Evolutionary conservation across 2,329 filamentous ascomycete genomes (phyloP), one percentile per base, ranked within the genome.

Genomic region (Pseudocercospora musae): DNA sequence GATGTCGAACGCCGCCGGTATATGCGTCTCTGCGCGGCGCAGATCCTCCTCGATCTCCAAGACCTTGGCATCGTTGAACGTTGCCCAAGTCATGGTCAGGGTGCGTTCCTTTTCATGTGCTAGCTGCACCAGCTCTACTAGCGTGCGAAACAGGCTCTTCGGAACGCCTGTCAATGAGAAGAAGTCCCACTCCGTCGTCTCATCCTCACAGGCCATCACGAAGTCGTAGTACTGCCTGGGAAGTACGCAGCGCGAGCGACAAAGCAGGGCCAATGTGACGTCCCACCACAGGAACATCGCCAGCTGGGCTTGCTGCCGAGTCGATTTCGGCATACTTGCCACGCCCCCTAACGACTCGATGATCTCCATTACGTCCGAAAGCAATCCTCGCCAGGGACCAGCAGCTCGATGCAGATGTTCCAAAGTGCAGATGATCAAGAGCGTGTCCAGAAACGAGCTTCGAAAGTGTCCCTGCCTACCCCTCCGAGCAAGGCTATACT

Each of bases 201-300:
- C 57, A 10, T 27, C 44, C 11, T 58, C 42, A 13, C 42, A 58
- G 8, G 23, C 46, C n/a, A 58, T 29, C 13, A 58, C 44, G 20
- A 50, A 58, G 8, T 58, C 57, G 27, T 58, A 58, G 21, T 58
- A 58, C 27, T 58, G 57, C 31, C 44, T 25, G 5, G 57, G 44
- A 10, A 58, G 44, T 6, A 49, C 42, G n/a, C 29, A 48, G 10
- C 25, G 42, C 15, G 44, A 29, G 11, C 57, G 57, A 58, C 25
- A 49, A n/a, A 58, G 57, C 23, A 58, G 33, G 23, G 57, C 42
- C 27, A 58, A 21, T 4, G 57, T 58, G 27, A 52, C 44, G 20
- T 58, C 57, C 57, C 57, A 58, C 55, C 57, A 58, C 9, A 50
- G 29, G n/a, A 58, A 58, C 57, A 58, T 58, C 0, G 57, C 57